Percentiles rank a stretch among this genome's conserved stretches.
phyloP scores from a whole-genome alignment of 352 stramenopile species.

The Phytophthora gonapodyides region DNA sequence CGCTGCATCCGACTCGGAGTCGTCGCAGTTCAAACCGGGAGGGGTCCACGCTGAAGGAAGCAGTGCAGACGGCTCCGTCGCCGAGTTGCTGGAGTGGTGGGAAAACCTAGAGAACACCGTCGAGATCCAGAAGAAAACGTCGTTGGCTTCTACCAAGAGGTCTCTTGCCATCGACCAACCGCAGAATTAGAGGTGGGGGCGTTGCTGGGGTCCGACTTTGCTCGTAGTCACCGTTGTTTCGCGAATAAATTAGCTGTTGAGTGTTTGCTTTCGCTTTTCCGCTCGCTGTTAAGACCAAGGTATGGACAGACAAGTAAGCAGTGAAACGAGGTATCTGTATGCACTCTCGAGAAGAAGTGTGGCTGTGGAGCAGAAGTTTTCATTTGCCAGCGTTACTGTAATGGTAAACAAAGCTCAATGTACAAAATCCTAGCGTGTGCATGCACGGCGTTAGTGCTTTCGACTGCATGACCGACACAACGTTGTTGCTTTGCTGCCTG shows the following conservation, averaged over 20 bases:
- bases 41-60: slow-evolving; percentile 33
- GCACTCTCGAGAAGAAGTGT: no score
- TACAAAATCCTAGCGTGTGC: no score
- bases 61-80: slow-evolving; percentile 12
- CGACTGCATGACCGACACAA: no score
- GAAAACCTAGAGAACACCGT: slow-evolving; percentile 32
- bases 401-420: no score
- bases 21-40: slow-evolving; percentile 32
- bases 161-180: not conserved
- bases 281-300: no score
- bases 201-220: not conserved
- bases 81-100: slow-evolving; percentile 33
- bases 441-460: no score
- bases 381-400: no score
- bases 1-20: not conserved
- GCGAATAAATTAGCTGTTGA: slow-evolving; percentile 23
- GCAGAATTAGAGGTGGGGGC: slow-evolving; percentile 3
- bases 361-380: no score
- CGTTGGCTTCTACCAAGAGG: not conserved
- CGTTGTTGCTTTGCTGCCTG: no score
- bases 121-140: slow-evolving; percentile 25
- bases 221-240: slow-evolving; percentile 10
- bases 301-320: no score
- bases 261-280: not conserved
- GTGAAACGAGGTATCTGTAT: no score